phyloP scores from a whole-genome alignment of 441 rosid species.

The Syzygium malaccense region DNA sequence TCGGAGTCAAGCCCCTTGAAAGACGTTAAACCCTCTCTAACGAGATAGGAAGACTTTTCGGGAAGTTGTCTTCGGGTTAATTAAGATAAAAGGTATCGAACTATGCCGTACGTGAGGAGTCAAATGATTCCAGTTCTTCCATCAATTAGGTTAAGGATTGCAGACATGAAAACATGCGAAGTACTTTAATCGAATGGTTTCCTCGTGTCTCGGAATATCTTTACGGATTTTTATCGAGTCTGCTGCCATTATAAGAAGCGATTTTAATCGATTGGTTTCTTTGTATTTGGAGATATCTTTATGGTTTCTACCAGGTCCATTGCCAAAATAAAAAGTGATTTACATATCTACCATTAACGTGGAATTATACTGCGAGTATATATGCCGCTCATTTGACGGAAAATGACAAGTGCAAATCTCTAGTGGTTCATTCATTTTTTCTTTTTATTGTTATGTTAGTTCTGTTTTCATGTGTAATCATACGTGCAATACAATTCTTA shows the following conservation, averaged over 20 bases:
- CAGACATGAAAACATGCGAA: neutral
- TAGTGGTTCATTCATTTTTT: neutral
- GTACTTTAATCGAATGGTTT: neutral
- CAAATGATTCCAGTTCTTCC: neutral
- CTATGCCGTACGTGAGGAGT: neutral
- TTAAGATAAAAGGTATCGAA: neutral
- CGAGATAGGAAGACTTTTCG: neutral
- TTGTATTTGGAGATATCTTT: neutral
- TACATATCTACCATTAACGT: neutral
- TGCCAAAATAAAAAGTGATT: neutral
- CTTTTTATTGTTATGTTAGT: neutral
- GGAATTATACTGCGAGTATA: neutral
- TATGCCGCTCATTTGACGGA: neutral
- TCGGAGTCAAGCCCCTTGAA: neutral
- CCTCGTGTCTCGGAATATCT: neutral
- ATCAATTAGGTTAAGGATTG: neutral
- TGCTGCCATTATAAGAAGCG: fast-evolving
- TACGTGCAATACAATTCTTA: neutral
- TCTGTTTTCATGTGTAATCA: neutral
- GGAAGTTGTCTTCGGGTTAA: neutral
- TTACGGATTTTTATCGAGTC: neutral
- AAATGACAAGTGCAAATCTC: neutral
- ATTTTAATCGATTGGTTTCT: neutral
- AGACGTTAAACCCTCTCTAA: neutral
- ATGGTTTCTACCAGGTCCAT: neutral